Base-by-base conservation (phyloP, 495 filamentous ascomycete species). In the Clavariopsis aquatica region DNA sequence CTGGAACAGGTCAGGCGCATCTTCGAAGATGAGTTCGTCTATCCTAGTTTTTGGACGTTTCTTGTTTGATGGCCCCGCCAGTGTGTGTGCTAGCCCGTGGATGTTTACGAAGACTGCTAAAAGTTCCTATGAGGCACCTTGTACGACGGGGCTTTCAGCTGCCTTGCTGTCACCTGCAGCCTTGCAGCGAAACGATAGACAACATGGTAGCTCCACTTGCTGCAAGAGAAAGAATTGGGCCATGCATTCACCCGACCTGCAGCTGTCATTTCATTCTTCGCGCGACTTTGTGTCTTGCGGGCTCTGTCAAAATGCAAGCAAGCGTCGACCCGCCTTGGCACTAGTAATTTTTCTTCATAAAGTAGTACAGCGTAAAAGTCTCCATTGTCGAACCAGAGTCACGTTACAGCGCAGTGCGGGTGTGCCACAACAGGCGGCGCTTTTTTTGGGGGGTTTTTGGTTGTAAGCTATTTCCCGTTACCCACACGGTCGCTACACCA, bases 1-100 rank as follows among this genome's bases (percentile, higher is more conserved):
- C 82, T 98, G 23, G 93, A 96, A 73, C 95, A 98, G 74, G 94
- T 98, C 34, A 86, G 93, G 62, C 84, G 92, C 60, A 96, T 98
- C 62, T 98, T 98, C 71, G 94, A 98, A 76, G 94, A 97, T 72
- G 94, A 98, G 75, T 90, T 98, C 74, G 93, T 98, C 23, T 98
- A 93, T 78, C 94, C 94, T 41, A 96, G 92, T 74, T 98, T 91
- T 76, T 97, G 93, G 92, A 98, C 93, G 1, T 96, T 98, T 73
- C 78, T 98, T 61, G 85, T 98, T 9, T 97, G 74, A 82, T 36
- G 56, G 6, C 13, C 36, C 47, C 41, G 24, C 22, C 10, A 23
- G 10, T 47, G 13, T 17, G 10, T 47, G 13, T 17, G 15, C 29
- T 62, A 46, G 52, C 19, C 28, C 24, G 22, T 24, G 23, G 28